Conservation (phyloP, 176 grass and related monocot species). For the Juncus inflexus region DNA sequence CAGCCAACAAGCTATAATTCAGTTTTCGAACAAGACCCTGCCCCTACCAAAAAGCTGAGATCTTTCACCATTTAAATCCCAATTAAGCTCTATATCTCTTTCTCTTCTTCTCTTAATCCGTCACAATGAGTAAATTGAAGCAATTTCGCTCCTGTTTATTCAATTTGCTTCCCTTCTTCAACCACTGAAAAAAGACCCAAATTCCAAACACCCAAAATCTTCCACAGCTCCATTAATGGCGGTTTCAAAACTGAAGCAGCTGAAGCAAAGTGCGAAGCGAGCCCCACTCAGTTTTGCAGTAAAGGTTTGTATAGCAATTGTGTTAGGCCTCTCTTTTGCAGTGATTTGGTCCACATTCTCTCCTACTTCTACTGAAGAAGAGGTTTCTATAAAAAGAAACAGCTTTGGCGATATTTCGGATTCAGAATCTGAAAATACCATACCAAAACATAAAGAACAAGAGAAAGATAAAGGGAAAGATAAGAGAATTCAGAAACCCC, state of each 20-base stretch:
- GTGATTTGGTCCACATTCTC: conserved; percentile 69
- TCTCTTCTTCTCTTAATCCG: too few relatives aligned
- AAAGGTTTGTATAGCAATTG: conserved; percentile 70
- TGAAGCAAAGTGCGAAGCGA: conserved; percentile 37
- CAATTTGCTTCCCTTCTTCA: background rate
- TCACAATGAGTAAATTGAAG: too few relatives aligned
- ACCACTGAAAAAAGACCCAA: conserved; percentile 1
- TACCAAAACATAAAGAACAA: conserved; percentile 13
- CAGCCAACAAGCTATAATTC: too few relatives aligned
- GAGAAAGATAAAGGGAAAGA: conserved; percentile 29
- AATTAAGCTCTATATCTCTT: too few relatives aligned
- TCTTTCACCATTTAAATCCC: too few relatives aligned
- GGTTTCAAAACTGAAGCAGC: conserved; percentile 30
- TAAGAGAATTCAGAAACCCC: conserved; percentile 21
- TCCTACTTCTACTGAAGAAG: conserved; percentile 49
- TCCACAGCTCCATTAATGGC: conserved; percentile 46
- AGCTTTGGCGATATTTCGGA: conserved; percentile 62
- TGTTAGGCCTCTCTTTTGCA: conserved; percentile 76
- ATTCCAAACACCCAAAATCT: conserved; percentile 22
- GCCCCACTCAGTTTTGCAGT: conserved; percentile 59
- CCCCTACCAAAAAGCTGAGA: too few relatives aligned
- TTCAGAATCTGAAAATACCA: conserved; percentile 35
- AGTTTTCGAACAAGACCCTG: too few relatives aligned
- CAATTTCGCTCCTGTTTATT: too few relatives aligned
- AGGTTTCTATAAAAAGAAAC: conserved; percentile 60